Evolutionary conservation across 148 eudicot genomes (phyloP).

Genomic region (Nepenthes gracilis): DNA sequence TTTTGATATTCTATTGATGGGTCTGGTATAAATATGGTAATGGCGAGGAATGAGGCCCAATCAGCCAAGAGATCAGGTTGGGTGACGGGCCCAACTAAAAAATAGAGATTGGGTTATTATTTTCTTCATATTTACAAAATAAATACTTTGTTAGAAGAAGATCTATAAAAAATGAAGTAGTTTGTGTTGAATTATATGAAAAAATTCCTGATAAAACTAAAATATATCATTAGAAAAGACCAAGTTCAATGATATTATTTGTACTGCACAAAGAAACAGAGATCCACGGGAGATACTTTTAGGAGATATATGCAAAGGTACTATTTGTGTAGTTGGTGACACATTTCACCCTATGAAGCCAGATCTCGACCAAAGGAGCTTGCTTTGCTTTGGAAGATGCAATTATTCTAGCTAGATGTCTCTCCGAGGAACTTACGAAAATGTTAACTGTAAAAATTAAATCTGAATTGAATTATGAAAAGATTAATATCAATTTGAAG

Average conservation of each 20-base stretch:
- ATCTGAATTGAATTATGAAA: too few relatives aligned
- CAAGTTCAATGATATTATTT: neutral
- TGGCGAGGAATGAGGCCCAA: too few relatives aligned
- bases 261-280: slow-evolving; percentile 2
- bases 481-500: too few relatives aligned
- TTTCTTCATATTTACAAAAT: neutral
- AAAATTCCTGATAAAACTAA: neutral
- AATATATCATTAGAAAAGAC: slow-evolving; percentile 3
- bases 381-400: slow-evolving; percentile 13
- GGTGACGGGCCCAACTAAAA: too few relatives aligned
- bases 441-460: too few relatives aligned
- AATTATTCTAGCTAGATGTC: neutral
- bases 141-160: neutral
- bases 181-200: neutral
- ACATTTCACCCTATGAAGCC: slow-evolving; percentile 17
- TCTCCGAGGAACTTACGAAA: too few relatives aligned
- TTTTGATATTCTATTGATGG: too few relatives aligned
- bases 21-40: too few relatives aligned
- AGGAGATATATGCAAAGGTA: slow-evolving; percentile 2
- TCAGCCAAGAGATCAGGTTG: too few relatives aligned
- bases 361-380: slow-evolving; percentile 11
- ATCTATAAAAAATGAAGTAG: slow-evolving; percentile 3
- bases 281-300: slow-evolving; percentile 14
- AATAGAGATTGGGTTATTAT: too few relatives aligned
- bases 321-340: slow-evolving; percentile 8